Evolutionary conservation across 495 filamentous ascomycete genomes (phyloP).

Genomic region (Annulohypoxylon stygium): DNA sequence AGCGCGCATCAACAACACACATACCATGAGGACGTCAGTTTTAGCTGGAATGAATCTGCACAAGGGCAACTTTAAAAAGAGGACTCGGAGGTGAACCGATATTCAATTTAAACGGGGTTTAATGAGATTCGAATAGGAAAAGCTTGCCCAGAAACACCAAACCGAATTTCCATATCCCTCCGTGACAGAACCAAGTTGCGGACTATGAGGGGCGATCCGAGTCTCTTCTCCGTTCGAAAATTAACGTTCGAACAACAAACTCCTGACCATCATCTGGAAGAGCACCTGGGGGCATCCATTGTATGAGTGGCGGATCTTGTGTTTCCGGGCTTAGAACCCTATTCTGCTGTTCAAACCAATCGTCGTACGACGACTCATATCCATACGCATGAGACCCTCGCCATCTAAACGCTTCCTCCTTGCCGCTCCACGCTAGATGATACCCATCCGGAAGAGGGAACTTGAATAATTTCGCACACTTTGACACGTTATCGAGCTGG

Average conservation of each 20-base stretch:
- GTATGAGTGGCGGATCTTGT: neutral
- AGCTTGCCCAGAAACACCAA: neutral
- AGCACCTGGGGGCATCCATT: constrained; percentile 18
- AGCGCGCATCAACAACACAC: constrained; percentile 36
- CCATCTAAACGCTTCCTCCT: constrained; percentile 37
- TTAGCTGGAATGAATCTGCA: no score
- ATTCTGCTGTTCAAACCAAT: constrained; percentile 22
- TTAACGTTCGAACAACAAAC: constrained; percentile 34
- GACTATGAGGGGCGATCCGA: neutral
- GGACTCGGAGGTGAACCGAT: neutral
- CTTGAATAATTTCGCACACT: constrained; percentile 51
- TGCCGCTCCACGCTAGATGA: constrained; percentile 43
- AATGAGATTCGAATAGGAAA: neutral
- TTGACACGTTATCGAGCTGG: constrained; percentile 46
- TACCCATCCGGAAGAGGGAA: constrained; percentile 42
- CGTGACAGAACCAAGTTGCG: neutral
- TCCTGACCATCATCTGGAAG: constrained; percentile 11
- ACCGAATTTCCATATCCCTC: no score
- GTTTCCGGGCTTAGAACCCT: neutral
- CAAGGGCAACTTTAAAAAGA: no score
- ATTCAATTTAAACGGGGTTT: neutral
- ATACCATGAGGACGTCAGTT: constrained; percentile 12
- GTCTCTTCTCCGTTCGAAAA: constrained; percentile 30
- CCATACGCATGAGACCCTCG: constrained; percentile 38
- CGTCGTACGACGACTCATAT: constrained; percentile 19